These are phyloP conservation scores for Nicotiana tomentosiformis DNA, from an alignment of 257 asterid genomes.

Conservation along the genomic window DNA sequence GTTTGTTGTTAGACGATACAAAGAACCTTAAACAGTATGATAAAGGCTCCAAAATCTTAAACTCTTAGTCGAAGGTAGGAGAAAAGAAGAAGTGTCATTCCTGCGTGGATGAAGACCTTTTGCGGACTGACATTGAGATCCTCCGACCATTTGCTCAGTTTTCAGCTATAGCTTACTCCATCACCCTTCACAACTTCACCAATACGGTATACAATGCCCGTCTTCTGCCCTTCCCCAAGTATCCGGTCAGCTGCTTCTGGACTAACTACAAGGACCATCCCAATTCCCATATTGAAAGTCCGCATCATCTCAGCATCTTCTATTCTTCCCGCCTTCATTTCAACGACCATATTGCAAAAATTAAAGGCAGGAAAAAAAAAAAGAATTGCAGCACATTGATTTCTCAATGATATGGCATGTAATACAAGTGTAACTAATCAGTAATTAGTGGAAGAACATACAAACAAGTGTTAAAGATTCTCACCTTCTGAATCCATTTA, in stretches of 20 bases:
- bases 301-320: slow-evolving; percentile 80
- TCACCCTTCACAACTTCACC: slow-evolving; percentile 65
- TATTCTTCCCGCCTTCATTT: slow-evolving; percentile 60
- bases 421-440: background rate
- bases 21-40: background rate
- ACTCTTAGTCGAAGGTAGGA: background rate
- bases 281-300: slow-evolving; percentile 95
- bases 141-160: background rate
- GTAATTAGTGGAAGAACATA: background rate
- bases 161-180: slow-evolving; percentile 53
- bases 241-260: slow-evolving; percentile 58
- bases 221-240: slow-evolving; percentile 28
- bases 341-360: background rate
- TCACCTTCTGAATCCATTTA: slow-evolving; percentile 92
- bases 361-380: too few relatives aligned
- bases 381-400: background rate
- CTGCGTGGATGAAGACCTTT: background rate
- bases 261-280: slow-evolving; percentile 81
- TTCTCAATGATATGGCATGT: background rate
- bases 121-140: background rate
- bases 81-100: background rate
- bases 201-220: slow-evolving; percentile 30
- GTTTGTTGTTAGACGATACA: background rate
- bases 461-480: background rate
- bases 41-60: background rate